Conservation (phyloP, 2,329 filamentous ascomycete genomes). For the Calonectria hongkongensis region DNA sequence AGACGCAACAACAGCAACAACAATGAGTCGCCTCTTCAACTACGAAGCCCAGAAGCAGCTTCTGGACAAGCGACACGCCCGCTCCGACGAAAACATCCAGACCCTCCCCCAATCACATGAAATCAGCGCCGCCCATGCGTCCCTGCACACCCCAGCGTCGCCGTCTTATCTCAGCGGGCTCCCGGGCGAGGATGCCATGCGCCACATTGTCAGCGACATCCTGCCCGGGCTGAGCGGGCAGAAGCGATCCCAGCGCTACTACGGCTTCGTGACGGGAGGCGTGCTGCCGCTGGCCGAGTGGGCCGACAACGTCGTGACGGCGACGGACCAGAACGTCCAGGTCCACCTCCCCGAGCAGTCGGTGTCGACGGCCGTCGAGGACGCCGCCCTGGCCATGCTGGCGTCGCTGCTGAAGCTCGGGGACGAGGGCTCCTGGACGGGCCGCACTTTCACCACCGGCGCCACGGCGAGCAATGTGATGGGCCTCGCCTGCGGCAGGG, state of each 20-base stretch:
- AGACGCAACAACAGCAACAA: neutral
- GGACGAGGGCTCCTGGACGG: slow-evolving; percentile 72
- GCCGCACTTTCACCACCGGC: slow-evolving; percentile 74
- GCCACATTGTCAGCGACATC: slow-evolving; percentile 68
- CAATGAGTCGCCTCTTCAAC: slow-evolving; percentile 54
- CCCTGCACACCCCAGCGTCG: slow-evolving; percentile 60
- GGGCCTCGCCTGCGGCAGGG: slow-evolving; percentile 80
- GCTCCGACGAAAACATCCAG: neutral
- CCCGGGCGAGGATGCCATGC: slow-evolving; percentile 54
- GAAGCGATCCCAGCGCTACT: slow-evolving; percentile 82
- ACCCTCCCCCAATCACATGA: slow-evolving; percentile 63
- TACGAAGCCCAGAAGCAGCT: slow-evolving; percentile 48
- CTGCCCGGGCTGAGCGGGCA: slow-evolving; percentile 79
- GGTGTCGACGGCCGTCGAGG: slow-evolving; percentile 85
- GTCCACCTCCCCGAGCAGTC: slow-evolving; percentile 88
- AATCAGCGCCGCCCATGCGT: slow-evolving; percentile 62
- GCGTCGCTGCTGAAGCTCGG: slow-evolving; percentile 79
- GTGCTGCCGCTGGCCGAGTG: slow-evolving; percentile 85
- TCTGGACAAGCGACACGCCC: slow-evolving; percentile 45
- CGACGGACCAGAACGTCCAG: slow-evolving; percentile 88
- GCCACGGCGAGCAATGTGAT: slow-evolving; percentile 88
- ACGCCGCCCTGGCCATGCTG: slow-evolving; percentile 81
- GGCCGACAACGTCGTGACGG: slow-evolving; percentile 89
- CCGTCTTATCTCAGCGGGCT: slow-evolving; percentile 58
- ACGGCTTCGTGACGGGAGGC: slow-evolving; percentile 92